Evolutionary conservation across 805 yeast genomes (phyloP).

Genomic region (Cyberlindnera nakhonratchasimensis): DNA sequence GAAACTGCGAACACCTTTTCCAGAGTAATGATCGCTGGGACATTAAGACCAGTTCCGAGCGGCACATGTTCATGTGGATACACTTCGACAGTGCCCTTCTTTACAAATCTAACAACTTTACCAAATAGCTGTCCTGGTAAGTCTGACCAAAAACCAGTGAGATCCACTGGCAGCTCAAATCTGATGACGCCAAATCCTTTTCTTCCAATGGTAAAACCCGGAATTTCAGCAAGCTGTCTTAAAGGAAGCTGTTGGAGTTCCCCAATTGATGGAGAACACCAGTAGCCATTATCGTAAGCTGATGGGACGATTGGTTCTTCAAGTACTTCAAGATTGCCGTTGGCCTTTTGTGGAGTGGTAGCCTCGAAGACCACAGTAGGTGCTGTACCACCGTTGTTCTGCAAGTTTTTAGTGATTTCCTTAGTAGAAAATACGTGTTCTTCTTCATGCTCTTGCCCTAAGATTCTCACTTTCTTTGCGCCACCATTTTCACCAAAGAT

Average conservation of each 20-base stretch:
- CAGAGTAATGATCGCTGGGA: conserved; percentile 69
- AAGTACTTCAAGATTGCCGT: conserved; percentile 1
- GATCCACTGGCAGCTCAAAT: conserved; percentile 65
- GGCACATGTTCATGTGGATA: conserved; percentile 66
- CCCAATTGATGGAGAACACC: conserved; percentile 66
- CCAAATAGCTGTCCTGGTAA: conserved; percentile 36
- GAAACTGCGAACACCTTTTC: conserved; percentile 54
- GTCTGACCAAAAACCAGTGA: conserved; percentile 46
- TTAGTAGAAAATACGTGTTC: conserved; percentile 3
- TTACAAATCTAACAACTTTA: conserved; percentile 42
- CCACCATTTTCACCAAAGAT: conserved; percentile 31
- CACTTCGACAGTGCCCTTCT: conserved; percentile 51
- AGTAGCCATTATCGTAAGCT: conserved; percentile 42
- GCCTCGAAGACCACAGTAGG: neutral
- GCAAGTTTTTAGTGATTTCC: neutral
- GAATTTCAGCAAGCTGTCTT: conserved; percentile 50
- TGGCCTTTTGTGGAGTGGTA: conserved; percentile 3
- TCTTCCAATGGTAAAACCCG: conserved; percentile 67
- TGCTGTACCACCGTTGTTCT: neutral
- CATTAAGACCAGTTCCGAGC: conserved; percentile 66
- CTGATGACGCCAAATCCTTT: conserved; percentile 65
- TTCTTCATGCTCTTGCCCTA: conserved; percentile 22
- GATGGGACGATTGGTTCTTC: conserved; percentile 6
- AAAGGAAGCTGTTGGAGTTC: conserved; percentile 42
- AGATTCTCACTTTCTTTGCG: conserved; percentile 27